A percentile compares a stretch with the other conserved stretches of the same genome.
These are phyloP conservation scores for Lecanicillium sp. DNA, from an alignment of 2,329 filamentous ascomycete species.

Conservation along the genomic window DNA sequence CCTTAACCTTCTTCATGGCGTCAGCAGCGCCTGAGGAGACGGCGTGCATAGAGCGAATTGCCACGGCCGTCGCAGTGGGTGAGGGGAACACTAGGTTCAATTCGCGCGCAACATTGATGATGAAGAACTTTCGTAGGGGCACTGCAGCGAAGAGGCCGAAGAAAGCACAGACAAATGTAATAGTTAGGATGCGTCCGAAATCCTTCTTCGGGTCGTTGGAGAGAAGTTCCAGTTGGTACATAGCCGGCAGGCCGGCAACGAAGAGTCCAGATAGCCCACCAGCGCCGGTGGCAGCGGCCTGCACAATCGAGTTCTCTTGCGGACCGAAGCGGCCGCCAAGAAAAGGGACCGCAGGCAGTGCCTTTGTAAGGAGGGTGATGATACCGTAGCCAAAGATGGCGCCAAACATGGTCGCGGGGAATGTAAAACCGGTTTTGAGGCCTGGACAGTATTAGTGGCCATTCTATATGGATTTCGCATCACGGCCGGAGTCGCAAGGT, in stretches of 20 bases:
- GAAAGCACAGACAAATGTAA: slow-evolving; percentile 55
- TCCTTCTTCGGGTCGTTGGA: slow-evolving; percentile 42
- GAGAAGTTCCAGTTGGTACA: slow-evolving; percentile 48
- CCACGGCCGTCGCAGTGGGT: slow-evolving; percentile 51
- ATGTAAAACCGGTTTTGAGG: slow-evolving; percentile 45
- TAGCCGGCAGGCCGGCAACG: slow-evolving; percentile 50
- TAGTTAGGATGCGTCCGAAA: slow-evolving; percentile 49
- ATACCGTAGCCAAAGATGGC: slow-evolving; percentile 54
- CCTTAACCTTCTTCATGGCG: slow-evolving; percentile 50
- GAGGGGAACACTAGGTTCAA: slow-evolving; percentile 53
- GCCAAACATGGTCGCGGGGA: slow-evolving; percentile 39
- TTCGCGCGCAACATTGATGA: slow-evolving; percentile 56
- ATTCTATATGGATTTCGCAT: neutral
- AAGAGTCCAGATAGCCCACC: slow-evolving; percentile 51
- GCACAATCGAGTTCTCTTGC: slow-evolving; percentile 55
- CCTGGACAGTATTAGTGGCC: slow-evolving; percentile 18
- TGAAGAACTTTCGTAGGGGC: slow-evolving; percentile 59
- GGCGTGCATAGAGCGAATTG: slow-evolving; percentile 56
- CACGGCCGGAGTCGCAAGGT: neutral
- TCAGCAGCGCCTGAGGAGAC: slow-evolving; percentile 41
- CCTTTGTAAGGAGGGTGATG: slow-evolving; percentile 43
- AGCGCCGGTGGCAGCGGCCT: slow-evolving; percentile 51
- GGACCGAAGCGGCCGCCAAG: slow-evolving; percentile 50
- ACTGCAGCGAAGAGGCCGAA: slow-evolving; percentile 59
- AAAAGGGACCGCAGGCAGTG: slow-evolving; percentile 39